Conservation (phyloP, 2,329 filamentous ascomycete genomes). For the Exophiala spinifera region DNA sequence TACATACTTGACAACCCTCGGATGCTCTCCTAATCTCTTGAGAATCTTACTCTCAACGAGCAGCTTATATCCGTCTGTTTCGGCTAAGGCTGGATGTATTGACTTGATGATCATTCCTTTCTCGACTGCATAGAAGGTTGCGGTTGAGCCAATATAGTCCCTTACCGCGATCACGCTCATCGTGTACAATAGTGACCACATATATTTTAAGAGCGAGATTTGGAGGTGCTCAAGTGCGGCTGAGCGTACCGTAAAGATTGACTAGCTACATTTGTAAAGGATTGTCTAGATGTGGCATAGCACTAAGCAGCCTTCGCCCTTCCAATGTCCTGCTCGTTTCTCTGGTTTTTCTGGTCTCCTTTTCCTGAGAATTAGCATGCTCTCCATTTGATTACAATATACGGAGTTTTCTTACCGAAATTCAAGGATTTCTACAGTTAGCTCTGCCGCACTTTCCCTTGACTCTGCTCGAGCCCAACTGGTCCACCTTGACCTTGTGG, state of each 20-base stretch:
- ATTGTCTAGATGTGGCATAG: too few species aligned
- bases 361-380: too few species aligned
- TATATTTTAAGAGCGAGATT: neutral
- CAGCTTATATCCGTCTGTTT: slow-evolving; percentile 5
- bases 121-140: slow-evolving; percentile 1
- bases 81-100: neutral
- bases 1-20: slow-evolving; percentile 11
- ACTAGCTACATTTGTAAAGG: slow-evolving; percentile 32
- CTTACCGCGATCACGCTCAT: slow-evolving; percentile 1
- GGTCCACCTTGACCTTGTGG: too few species aligned
- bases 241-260: slow-evolving; percentile 2
- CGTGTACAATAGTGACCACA: neutral
- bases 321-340: too few species aligned
- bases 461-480: too few species aligned
- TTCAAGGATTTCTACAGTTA: too few species aligned
- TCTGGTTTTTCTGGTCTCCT: too few species aligned
- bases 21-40: slow-evolving; percentile 7
- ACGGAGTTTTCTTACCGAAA: too few species aligned
- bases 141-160: slow-evolving; percentile 3
- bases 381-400: too few species aligned
- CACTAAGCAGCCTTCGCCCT: too few species aligned
- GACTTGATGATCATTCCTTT: slow-evolving; percentile 2
- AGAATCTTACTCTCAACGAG: slow-evolving; percentile 7
- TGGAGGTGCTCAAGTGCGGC: neutral
- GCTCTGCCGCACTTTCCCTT: too few species aligned